phyloP scores from a whole-genome alignment of 169 alveolate species.

The Plasmodium billcollinsi region DNA sequence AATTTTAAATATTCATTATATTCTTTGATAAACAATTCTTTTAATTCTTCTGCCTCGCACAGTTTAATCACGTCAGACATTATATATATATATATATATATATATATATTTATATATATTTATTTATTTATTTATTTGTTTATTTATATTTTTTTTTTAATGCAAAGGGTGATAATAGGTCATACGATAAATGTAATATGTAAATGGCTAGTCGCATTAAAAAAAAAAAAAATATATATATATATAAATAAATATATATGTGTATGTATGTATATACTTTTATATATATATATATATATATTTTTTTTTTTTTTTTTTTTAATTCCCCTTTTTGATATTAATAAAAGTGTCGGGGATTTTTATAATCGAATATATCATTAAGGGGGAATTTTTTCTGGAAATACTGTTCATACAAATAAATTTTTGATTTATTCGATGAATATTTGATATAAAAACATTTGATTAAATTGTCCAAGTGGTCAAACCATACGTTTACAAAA shows the following conservation, averaged over 20 bases:
- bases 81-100: background rate
- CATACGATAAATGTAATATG: too few relatives aligned
- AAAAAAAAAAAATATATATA: background rate
- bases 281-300: background rate
- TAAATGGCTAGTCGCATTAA: too few relatives aligned
- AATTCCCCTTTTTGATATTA: background rate
- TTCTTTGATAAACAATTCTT: slow-evolving; percentile 30
- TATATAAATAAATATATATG: background rate
- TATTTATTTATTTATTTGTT: background rate
- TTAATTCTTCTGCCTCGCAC: slow-evolving; percentile 31
- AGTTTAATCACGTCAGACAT: slow-evolving; percentile 29
- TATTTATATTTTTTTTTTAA: too few relatives aligned
- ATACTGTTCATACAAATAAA: slow-evolving; percentile 55
- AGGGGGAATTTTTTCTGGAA: slow-evolving; percentile 45
- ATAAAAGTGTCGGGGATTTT: slow-evolving; percentile 54
- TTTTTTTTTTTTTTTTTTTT: background rate
- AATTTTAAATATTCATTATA: slow-evolving; percentile 62
- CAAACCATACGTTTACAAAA: slow-evolving; percentile 67
- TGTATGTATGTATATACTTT: background rate
- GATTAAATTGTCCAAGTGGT: slow-evolving; percentile 58
- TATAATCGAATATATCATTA: slow-evolving; percentile 43
- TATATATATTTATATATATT: background rate
- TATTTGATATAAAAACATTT: slow-evolving; percentile 64
- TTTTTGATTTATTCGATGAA: slow-evolving; percentile 68
- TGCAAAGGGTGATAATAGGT: too few relatives aligned